Evolutionary conservation across 345 rosid species (phyloP), one percentile per base, ranked within the genome.

Genomic region (Euphorbia lathyris): DNA sequence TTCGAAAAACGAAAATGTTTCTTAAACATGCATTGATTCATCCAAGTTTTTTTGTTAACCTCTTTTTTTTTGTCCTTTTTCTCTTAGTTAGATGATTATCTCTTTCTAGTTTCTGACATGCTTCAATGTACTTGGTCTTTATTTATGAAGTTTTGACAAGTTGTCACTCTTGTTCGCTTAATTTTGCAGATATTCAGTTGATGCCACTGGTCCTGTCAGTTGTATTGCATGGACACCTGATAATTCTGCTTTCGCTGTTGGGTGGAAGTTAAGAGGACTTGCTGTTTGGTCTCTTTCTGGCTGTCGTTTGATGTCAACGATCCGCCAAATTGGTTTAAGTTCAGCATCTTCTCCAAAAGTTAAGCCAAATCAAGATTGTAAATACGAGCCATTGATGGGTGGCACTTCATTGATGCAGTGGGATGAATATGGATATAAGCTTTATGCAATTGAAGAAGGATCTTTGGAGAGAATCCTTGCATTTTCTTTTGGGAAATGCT

Each of bases 241-340:
- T 84, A 85, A 90, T 83, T 87, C 99, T 79, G 96, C 98, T 81
- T 92, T 95, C 84, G 97, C 98, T 42, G 97, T 95, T 81, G 99
- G 99, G 76, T 95, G 98, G 99, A 95, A 88, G 81, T 80, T 78
- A 74, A 89, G 98, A 85, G 99, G 99, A 58, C 92, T 92, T 73
- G 78, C 97, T 32, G 99, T 92, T 71, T 95, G 99, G 99, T 95
- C 99, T 32, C 87, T 95, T 13, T 92, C 99, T 71, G 99, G 99
- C 59, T 95, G 97, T 82, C 88, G 99, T 65, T 83, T 95, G 67
- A 95, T 95, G 99, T 95, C 98, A 59, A 95, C 99, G 26, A 82
- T 95, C 73, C 96, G 98, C 68, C 99, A 95, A 83, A 80, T 87
- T 81, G 93, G 97, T 74, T 79, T 90, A 74, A 84, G 84, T 80